Evolutionary conservation across 2,329 filamentous ascomycete genomes (phyloP).

Genomic region (Fusarium tricinctum): DNA sequence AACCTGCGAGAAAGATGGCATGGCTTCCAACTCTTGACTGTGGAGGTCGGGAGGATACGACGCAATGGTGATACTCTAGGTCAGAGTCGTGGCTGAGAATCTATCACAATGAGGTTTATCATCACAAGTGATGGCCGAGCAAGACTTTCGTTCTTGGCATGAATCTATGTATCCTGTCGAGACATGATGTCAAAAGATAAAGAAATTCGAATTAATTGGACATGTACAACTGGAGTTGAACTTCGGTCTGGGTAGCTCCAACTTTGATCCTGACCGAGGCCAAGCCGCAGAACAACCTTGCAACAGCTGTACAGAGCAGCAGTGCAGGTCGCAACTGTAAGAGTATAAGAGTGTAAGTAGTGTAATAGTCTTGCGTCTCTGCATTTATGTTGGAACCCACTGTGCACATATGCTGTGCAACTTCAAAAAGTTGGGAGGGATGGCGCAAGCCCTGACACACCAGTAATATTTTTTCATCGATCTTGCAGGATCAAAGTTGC

Average conservation of each 20-base stretch:
- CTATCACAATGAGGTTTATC: background rate
- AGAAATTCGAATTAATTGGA: slow-evolving; percentile 40
- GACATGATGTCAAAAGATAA: slow-evolving; percentile 39
- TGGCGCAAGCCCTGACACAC: background rate
- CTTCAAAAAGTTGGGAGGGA: background rate
- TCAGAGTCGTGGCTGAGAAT: background rate
- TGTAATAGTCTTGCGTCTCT: slow-evolving; percentile 10
- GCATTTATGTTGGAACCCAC: slow-evolving; percentile 9
- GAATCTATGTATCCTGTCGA: background rate
- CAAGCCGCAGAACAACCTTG: slow-evolving; percentile 26
- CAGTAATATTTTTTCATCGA: background rate
- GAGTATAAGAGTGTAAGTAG: too few species aligned
- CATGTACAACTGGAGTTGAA: slow-evolving; percentile 1
- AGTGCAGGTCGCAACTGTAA: slow-evolving; percentile 1
- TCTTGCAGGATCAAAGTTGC: background rate
- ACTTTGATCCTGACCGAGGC: slow-evolving; percentile 32
- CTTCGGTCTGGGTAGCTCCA: slow-evolving; percentile 35
- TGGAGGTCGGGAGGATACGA: slow-evolving; percentile 10
- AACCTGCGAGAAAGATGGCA: background rate
- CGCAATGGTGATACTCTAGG: slow-evolving; percentile 14
- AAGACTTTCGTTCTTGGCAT: too few species aligned
- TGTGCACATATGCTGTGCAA: slow-evolving; percentile 14
- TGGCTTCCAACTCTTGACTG: slow-evolving; percentile 6
- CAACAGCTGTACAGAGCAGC: slow-evolving; percentile 19
- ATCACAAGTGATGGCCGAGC: background rate